phyloP scores from a whole-genome alignment of 306 rosid species.

The Erythrophleum fordii region DNA sequence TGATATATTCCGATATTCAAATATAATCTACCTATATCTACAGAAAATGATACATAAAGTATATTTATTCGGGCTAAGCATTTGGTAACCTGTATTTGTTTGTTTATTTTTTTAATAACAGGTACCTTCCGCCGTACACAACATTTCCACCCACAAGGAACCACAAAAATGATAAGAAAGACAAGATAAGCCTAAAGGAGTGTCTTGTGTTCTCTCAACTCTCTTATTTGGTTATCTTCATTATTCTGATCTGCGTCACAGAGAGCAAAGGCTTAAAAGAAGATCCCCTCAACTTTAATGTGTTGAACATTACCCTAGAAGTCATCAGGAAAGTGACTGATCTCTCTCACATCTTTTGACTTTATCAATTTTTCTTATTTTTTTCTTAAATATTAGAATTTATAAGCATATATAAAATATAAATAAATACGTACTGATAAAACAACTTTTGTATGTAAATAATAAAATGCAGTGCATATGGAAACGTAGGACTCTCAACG shows the following conservation, averaged over 20 bases:
- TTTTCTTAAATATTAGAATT: background rate
- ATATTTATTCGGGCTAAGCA: background rate
- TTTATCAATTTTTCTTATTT: background rate
- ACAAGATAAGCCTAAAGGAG: slow-evolving; percentile 32
- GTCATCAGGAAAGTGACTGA: slow-evolving; percentile 53
- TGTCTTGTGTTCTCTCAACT: slow-evolving; percentile 58
- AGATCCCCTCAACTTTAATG: slow-evolving; percentile 67
- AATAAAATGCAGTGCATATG: slow-evolving; percentile 65
- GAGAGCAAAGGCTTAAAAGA: slow-evolving; percentile 64
- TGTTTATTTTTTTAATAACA: background rate
- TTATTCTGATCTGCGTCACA: slow-evolving; percentile 65
- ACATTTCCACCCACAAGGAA: background rate
- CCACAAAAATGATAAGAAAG: background rate
- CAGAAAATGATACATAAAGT: background rate
- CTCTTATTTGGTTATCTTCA: slow-evolving; percentile 50
- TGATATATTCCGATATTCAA: too few species aligned
- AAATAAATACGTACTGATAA: background rate
- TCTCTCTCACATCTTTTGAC: background rate
- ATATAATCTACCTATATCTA: too few species aligned
- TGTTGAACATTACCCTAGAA: slow-evolving; percentile 62
- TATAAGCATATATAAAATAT: too few species aligned
- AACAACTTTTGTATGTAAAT: background rate
- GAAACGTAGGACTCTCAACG: slow-evolving; percentile 73
- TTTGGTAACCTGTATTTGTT: background rate
- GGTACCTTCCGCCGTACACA: slow-evolving; percentile 17